These are phyloP conservation scores for Camillea tinctor DNA, from an alignment of 2,329 filamentous ascomycete species.

Conservation along the genomic window DNA sequence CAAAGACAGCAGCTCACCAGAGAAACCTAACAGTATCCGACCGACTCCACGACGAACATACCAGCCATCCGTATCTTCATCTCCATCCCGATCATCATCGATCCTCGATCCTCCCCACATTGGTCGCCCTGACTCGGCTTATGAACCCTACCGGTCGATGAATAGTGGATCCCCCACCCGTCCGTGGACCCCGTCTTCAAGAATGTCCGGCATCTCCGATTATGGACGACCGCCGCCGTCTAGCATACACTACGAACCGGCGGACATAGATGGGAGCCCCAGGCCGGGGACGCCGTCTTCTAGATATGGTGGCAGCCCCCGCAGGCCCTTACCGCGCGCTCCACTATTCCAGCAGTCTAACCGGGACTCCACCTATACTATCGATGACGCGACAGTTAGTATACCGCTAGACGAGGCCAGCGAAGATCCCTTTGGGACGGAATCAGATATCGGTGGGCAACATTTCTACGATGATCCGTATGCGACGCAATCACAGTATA, in stretches of 20 bases:
- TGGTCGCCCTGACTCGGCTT: conserved; percentile 63
- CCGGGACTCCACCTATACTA: conserved; percentile 52
- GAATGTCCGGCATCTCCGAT: conserved; percentile 51
- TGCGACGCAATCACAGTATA: conserved; percentile 51
- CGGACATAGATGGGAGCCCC: conserved; percentile 85
- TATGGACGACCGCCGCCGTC: conserved; percentile 71
- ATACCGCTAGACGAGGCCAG: conserved; percentile 64
- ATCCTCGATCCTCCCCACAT: conserved; percentile 60
- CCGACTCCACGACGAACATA: conserved; percentile 46
- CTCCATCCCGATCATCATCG: conserved; percentile 45
- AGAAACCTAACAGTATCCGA: conserved; percentile 42
- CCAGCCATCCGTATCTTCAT: conserved; percentile 52
- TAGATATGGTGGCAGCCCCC: conserved; percentile 81
- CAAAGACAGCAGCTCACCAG: conserved; percentile 41
- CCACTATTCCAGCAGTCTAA: conserved; percentile 71
- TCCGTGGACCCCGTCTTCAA: conserved; percentile 55
- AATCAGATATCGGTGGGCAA: conserved; percentile 52
- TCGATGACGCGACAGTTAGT: conserved; percentile 67
- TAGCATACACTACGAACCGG: conserved; percentile 75
- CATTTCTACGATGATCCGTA: conserved; percentile 61
- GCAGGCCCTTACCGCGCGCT: conserved; percentile 82
- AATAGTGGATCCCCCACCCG: conserved; percentile 53
- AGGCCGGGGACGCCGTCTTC: conserved; percentile 88
- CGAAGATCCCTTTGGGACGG: conserved; percentile 73
- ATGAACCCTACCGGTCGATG: conserved; percentile 53